Evolutionary conservation across 305 asterid species (phyloP).

Genomic region (Rubia peregrina): DNA sequence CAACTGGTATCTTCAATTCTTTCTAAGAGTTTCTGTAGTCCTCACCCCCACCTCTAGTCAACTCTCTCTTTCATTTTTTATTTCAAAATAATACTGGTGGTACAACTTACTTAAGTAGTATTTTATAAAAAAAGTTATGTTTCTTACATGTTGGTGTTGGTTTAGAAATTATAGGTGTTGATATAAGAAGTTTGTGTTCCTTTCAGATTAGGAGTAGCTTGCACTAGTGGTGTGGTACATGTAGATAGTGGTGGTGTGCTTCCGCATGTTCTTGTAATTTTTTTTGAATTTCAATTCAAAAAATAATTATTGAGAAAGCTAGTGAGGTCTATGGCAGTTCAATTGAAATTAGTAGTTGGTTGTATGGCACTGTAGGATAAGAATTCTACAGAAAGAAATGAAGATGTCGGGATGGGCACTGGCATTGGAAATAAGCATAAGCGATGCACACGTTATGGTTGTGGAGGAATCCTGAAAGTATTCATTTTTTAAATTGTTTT

Average conservation of each 20-base stretch:
- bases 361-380: neutral
- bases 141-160: neutral
- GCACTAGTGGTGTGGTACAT: neutral
- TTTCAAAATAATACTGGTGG: too few relatives aligned
- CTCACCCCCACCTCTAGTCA: neutral
- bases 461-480: constrained; percentile 31
- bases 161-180: neutral
- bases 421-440: constrained; percentile 8
- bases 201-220: constrained; percentile 9
- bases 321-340: too few relatives aligned
- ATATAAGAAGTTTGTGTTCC: neutral
- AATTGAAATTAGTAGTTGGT: neutral
- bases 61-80: too few relatives aligned
- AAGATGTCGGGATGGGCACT: neutral
- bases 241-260: neutral
- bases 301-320: neutral
- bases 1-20: constrained; percentile 1
- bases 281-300: neutral
- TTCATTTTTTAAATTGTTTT: neutral
- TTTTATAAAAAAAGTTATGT: too few relatives aligned
- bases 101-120: too few relatives aligned
- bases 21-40: neutral
- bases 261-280: constrained; percentile 4
- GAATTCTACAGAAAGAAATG: neutral
- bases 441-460: constrained; percentile 19